Conservation (phyloP, 495 filamentous ascomycete genomes). For the Aspergillus sclerotioniger region DNA sequence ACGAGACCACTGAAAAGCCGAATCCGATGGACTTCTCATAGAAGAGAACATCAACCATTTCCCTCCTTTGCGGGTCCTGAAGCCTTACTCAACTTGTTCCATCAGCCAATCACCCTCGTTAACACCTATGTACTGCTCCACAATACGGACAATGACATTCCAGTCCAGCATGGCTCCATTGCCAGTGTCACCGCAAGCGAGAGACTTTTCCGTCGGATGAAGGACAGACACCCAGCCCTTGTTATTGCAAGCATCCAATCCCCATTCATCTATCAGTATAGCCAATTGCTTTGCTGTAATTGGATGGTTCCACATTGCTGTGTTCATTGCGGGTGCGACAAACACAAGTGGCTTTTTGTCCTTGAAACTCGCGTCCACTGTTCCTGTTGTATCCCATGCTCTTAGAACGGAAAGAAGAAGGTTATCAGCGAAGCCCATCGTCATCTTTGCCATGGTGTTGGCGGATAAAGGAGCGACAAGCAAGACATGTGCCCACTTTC, state of each 20-base stretch:
- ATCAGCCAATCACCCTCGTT: neutral
- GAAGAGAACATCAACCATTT: neutral
- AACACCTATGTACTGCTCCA: constrained; percentile 42
- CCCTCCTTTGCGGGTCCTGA: neutral
- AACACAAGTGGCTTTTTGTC: constrained; percentile 30
- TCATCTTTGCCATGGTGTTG: constrained; percentile 79
- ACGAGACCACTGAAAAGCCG: constrained; percentile 17
- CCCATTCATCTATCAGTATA: constrained; percentile 74
- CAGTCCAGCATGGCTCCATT: constrained; percentile 77
- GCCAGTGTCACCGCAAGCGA: constrained; percentile 82
- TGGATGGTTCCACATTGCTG: constrained; percentile 87
- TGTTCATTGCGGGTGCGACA: constrained; percentile 72
- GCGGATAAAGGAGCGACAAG: constrained; percentile 77
- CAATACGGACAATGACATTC: constrained; percentile 63
- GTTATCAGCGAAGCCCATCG: constrained; percentile 63
- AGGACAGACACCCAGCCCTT: constrained; percentile 77
- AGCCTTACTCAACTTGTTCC: neutral
- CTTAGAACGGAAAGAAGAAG: constrained; percentile 71
- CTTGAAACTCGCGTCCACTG: constrained; percentile 46
- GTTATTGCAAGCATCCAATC: constrained; percentile 35
- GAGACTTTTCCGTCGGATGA: constrained; percentile 62
- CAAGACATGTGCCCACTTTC: constrained; percentile 76
- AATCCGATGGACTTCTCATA: neutral
- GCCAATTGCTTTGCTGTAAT: constrained; percentile 68
- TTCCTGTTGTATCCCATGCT: constrained; percentile 79